Percentiles rank a stretch among this genome's conserved stretches.
phyloP scores from a whole-genome alignment of 1,139 yeast species.

The Arxiozyma telluris region DNA sequence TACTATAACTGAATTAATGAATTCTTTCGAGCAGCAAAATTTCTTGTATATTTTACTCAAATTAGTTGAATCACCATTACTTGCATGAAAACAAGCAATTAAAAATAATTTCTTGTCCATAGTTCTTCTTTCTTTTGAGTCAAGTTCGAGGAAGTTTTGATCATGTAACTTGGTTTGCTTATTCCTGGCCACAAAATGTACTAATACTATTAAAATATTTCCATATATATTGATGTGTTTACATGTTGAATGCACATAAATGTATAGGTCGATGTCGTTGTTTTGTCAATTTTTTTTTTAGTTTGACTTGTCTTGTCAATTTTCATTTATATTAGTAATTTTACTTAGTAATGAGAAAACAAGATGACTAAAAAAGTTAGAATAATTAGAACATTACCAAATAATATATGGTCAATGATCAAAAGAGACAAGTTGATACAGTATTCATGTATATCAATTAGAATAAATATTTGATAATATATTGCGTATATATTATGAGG shows the following conservation, averaged over 20 bases:
- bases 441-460: neutral
- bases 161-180: too few relatives aligned
- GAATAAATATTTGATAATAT: neutral
- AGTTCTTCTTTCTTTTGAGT: neutral
- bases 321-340: neutral
- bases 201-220: too few relatives aligned
- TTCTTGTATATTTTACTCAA: conserved; percentile 9
- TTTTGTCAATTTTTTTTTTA: neutral
- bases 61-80: conserved; percentile 14
- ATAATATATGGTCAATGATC: neutral
- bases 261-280: neutral
- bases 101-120: conserved; percentile 15
- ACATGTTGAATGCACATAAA: too few relatives aligned
- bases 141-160: neutral
- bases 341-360: neutral
- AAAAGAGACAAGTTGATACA: neutral
- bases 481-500: neutral
- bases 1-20: conserved; percentile 19
- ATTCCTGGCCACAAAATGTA: too few relatives aligned
- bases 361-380: neutral
- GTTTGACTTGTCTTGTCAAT: neutral
- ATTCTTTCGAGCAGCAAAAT: conserved; percentile 8
- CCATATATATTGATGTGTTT: too few relatives aligned
- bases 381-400: neutral
- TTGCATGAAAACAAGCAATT: conserved; percentile 19